These are phyloP conservation scores for Zoysia pacifica DNA, from an alignment of 176 grass and related monocot genomes.

Conservation along the genomic window DNA sequence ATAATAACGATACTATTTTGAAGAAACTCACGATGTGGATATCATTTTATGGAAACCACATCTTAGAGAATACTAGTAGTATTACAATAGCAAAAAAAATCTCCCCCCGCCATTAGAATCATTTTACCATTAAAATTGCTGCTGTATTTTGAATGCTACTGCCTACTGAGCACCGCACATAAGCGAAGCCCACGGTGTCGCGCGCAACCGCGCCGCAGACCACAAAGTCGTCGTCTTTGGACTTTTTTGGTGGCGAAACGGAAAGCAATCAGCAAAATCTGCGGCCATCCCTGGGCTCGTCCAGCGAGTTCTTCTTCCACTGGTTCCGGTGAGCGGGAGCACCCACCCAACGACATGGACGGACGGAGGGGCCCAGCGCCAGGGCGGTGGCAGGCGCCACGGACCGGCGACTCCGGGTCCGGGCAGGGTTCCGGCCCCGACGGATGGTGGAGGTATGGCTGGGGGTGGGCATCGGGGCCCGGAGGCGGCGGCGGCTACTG, in stretches of 20 bases:
- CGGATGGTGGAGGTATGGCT: constrained; percentile 58
- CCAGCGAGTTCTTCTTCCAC: not conserved
- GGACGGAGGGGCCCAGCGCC: constrained; percentile 13
- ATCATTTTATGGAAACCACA: too few species aligned
- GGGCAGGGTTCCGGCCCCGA: constrained; percentile 44
- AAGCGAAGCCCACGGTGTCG: too few species aligned
- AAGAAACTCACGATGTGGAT: too few species aligned
- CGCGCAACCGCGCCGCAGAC: not conserved
- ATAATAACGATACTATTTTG: too few species aligned
- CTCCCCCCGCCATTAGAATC: too few species aligned
- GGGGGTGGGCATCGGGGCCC: constrained; percentile 67
- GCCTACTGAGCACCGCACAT: too few species aligned
- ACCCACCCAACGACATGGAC: constrained; percentile 30
- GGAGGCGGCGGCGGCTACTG: constrained; percentile 58
- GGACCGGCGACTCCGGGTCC: constrained; percentile 51
- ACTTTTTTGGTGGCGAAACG: too few species aligned
- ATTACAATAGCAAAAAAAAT: too few species aligned
- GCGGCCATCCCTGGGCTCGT: not conserved
- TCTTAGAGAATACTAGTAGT: too few species aligned
- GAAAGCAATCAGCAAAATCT: not conserved
- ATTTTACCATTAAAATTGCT: too few species aligned
- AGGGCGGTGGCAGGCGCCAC: not conserved
- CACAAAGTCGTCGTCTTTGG: not conserved
- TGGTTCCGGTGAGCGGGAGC: not conserved
- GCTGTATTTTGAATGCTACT: too few species aligned